Evolutionary conservation across 768 basidiomycete genomes (phyloP).

Genomic region (Tephrocybe sp.): DNA sequence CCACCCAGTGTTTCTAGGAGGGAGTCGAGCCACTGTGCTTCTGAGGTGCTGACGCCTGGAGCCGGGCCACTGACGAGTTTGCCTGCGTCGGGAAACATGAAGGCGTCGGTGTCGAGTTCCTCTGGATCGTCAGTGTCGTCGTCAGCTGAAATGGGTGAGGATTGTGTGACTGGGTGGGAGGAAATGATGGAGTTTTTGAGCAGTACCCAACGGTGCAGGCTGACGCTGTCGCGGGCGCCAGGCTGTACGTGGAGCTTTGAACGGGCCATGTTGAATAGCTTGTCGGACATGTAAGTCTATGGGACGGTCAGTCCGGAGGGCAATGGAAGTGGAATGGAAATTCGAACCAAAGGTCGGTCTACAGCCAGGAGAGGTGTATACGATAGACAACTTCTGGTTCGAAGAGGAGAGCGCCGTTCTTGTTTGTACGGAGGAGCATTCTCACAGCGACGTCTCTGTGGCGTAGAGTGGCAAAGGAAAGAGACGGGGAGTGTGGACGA

Average conservation of each 20-base stretch:
- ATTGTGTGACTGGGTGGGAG: slow-evolving; percentile 38
- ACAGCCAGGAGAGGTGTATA: slow-evolving; percentile 59
- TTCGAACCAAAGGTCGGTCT: too few species aligned
- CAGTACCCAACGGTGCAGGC: slow-evolving; percentile 85
- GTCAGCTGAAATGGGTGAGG: slow-evolving; percentile 32
- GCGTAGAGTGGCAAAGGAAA: slow-evolving; percentile 31
- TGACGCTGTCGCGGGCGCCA: slow-evolving; percentile 64
- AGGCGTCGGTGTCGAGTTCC: slow-evolving; percentile 59
- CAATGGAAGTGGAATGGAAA: background rate
- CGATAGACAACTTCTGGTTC: slow-evolving; percentile 87
- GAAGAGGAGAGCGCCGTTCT: slow-evolving; percentile 85
- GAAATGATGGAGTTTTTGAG: slow-evolving; percentile 80
- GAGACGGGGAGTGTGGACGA: slow-evolving; percentile 21
- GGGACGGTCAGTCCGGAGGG: too few species aligned
- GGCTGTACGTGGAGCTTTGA: slow-evolving; percentile 70
- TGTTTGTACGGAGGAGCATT: slow-evolving; percentile 84
- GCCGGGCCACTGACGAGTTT: slow-evolving; percentile 43
- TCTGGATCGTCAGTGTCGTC: slow-evolving; percentile 46
- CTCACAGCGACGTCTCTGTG: slow-evolving; percentile 36
- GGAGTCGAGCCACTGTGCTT: slow-evolving; percentile 83
- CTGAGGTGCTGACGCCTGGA: slow-evolving; percentile 47
- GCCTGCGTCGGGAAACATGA: slow-evolving; percentile 81
- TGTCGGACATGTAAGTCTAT: slow-evolving; percentile 36
- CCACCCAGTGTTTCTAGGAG: slow-evolving; percentile 66
- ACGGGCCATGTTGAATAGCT: slow-evolving; percentile 65